Conservation (phyloP, 129 eudicot species). For the Dittrichia graveolens region DNA sequence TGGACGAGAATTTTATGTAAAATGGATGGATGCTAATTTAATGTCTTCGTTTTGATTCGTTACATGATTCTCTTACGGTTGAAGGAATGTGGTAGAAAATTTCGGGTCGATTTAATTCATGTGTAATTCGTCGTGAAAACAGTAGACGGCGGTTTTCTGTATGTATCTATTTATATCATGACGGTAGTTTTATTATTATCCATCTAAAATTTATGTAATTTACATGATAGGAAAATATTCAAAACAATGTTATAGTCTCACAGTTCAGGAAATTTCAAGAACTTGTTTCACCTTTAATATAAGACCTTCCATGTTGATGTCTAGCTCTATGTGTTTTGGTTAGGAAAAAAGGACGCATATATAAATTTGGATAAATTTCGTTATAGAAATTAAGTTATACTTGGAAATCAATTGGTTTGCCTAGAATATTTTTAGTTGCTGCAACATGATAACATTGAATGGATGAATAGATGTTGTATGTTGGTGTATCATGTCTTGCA, state of each 20-base stretch:
- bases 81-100: no score
- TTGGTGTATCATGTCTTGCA: background rate
- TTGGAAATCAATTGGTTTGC: slow-evolving; percentile 10
- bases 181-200: background rate
- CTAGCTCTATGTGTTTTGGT: background rate
- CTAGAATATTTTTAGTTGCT: background rate
- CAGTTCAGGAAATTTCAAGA: background rate
- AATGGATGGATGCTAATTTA: background rate
- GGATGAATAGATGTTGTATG: background rate
- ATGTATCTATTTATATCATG: background rate
- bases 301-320: slow-evolving; percentile 7
- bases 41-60: slow-evolving; percentile 1
- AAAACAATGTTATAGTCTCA: background rate
- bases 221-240: background rate
- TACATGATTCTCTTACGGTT: background rate
- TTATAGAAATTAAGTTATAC: background rate
- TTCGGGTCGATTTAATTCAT: no score
- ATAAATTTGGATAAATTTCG: background rate
- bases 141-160: background rate
- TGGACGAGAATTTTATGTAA: slow-evolving; percentile 15
- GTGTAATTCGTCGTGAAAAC: background rate
- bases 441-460: slow-evolving; percentile 1
- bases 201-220: slow-evolving; percentile 1
- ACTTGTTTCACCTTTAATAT: background rate
- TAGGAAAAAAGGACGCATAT: background rate